Evolutionary conservation across 148 eudicot genomes (phyloP), one percentile per base, ranked within the genome.

Genomic region (Bassia scoparia): DNA sequence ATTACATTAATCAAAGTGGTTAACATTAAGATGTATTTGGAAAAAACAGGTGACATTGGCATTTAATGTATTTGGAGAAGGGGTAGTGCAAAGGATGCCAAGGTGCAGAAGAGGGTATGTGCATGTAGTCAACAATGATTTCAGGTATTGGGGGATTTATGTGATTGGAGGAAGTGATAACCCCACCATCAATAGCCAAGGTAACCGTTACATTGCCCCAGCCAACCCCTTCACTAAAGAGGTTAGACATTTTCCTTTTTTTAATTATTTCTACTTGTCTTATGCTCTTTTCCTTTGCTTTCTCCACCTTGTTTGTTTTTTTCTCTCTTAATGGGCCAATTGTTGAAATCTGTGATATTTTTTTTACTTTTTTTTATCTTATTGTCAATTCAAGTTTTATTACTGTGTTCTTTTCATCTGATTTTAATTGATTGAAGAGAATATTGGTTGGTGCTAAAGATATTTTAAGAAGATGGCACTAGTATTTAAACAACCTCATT

Each of bases 121-220:
- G 30, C 87, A 86, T 43, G 72, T 86, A 1, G 89, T 84, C 29
- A 86, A 86, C 76, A 86, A 86, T 56, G 87, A 86, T 41, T 84
- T 82, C 52, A 76, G 82, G 31, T 81, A 58, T 31, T 86, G 89
- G 89, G 61, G 82, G 73, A 86, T 84, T 62, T 86, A 86, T 64
- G 89, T 85, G 10, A 80, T 86, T 30, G 89, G 87, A 29, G 89
- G 89, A 21, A 86, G 89, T 68, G 89, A 83, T 54, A 82, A 82
- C 68, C 89, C 89, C 16, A 86, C 89, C 26, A 84, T 86, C 61
- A 86, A 86, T 50, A 84, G 87, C 31, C 89, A 86, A 78, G 87
- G 89, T 1, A 86, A 86, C 71, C 89, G 89, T 52, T 86, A 82
- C 72, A 82, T 52, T 29, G 89, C 89, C 33, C 87, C 87, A 0